Base-by-base conservation (phyloP, 345 rosid species). In the Citrus inodora region DNA sequence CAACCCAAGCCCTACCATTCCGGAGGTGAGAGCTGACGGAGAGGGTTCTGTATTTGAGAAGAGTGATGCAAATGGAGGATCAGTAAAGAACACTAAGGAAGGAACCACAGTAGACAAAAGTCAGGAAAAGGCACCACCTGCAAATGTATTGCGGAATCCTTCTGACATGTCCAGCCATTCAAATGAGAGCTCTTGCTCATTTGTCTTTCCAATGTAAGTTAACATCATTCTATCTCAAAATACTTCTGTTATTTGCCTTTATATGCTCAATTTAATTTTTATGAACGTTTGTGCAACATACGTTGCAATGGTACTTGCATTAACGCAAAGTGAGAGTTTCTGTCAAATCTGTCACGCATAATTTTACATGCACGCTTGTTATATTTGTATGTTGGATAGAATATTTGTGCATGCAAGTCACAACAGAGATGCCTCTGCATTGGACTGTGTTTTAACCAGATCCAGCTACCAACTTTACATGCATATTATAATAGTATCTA, bases 151-250 rank as follows among this genome's bases (percentile, higher is more conserved):
- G 24, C 68, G 84, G 83, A 78, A 73, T 74, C 78, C 92, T 51
- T 75, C 87, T 48, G 71, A 76, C 8, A 28, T 33, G 55, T 81
- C 87, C 9, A 78, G 74, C 71, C 81, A 55, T 84, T 91, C 94
- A 62, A 75, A 79, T 60, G 85, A 59, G 11, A 91, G 91, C 74
- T 2, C 80, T 1, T 67, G 55, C 11, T 87, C 93, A 32, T 89
- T 90, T 81, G 75, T 92, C 65, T 88, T 90, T 80, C 90, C 94
- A 35, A 56, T 86, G 97, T 90, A 86, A 80, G 92, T 80, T n/a
- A 13, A 38, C 71, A 2, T 58, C 30, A 9, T 65, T 68, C 65
- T 17, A 24, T 19, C 46, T 80, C 17, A 56, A 30, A 63, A 63
- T 19, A 40, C 37, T 70, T 63, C 6, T 53, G 51, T 22, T 59